A percentile compares a stretch with the other conserved stretches of the same genome.
phyloP scores from a whole-genome alignment of 2,329 filamentous ascomycete genomes.

The Lasiodiplodia sp. region DNA sequence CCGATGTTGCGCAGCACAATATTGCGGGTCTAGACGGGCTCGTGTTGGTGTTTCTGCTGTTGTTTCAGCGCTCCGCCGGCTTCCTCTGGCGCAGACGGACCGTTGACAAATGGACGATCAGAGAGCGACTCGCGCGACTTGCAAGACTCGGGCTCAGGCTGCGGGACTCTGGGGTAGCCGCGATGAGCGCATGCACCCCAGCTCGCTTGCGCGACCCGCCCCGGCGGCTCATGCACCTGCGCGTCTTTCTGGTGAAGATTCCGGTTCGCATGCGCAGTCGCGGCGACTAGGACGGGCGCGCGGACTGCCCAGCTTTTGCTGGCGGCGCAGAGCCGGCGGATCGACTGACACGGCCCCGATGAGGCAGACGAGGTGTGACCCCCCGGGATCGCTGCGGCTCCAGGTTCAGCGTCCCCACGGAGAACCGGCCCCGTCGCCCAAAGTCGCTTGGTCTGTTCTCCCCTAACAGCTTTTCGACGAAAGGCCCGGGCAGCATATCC shows the following conservation, averaged over 20 bases:
- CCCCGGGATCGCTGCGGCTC: constrained; percentile 28
- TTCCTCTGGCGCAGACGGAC: not conserved
- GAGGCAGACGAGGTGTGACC: constrained; percentile 23
- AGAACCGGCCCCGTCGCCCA: constrained; percentile 28
- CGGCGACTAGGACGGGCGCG: constrained; percentile 15
- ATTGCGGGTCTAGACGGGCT: constrained; percentile 5
- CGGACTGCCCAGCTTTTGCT: constrained; percentile 18
- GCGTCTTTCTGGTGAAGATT: constrained; percentile 25
- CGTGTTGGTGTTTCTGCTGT: constrained; percentile 12
- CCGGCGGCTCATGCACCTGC: constrained; percentile 23
- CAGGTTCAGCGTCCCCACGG: constrained; percentile 28
- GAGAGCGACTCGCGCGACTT: not conserved
- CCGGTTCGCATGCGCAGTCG: constrained; percentile 21
- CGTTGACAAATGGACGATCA: not conserved
- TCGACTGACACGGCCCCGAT: constrained; percentile 25
- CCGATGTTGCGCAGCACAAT: not conserved
- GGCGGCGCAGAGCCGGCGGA: constrained; percentile 16
- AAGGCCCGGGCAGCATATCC: constrained; percentile 17
- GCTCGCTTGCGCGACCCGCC: constrained; percentile 23
- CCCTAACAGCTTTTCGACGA: constrained; percentile 24
- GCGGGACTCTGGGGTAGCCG: not conserved
- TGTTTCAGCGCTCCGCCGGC: constrained; percentile 14
- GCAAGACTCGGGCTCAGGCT: not conserved
- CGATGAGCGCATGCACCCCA: constrained; percentile 23
- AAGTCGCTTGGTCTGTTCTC: constrained; percentile 14